phyloP scores from a whole-genome alignment of 306 rosid genomes.

The Ormosia semicastrata region DNA sequence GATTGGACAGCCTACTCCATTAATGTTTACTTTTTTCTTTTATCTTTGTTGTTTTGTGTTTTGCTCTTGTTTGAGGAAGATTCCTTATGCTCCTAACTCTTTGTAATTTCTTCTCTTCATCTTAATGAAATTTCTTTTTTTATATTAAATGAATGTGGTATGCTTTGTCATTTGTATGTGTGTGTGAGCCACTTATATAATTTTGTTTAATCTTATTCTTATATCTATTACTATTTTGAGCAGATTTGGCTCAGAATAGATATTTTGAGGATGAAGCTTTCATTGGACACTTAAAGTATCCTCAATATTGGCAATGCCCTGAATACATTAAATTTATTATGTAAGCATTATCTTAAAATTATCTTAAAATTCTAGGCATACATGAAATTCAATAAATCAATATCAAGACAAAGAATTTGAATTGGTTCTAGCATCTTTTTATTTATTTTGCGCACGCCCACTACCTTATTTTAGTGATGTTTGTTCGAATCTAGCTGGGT shows the following conservation, averaged over 20 bases:
- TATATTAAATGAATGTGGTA: not conserved
- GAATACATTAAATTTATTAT: constrained; percentile 80
- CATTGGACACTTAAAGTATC: constrained; percentile 91
- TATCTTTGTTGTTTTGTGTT: not conserved
- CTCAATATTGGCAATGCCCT: constrained; percentile 95
- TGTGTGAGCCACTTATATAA: not conserved
- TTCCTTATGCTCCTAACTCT: not conserved
- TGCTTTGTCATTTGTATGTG: constrained; percentile 3
- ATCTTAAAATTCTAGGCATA: not conserved
- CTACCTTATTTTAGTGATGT: not conserved
- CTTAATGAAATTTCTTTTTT: not conserved
- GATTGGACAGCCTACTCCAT: not conserved
- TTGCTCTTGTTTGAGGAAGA: not conserved
- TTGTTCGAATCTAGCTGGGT: not conserved
- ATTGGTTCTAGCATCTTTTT: not conserved
- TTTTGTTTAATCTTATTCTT: constrained; percentile 9
- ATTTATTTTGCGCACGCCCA: not conserved
- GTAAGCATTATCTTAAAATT: constrained; percentile 50
- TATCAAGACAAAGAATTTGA: not conserved
- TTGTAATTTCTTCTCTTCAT: constrained; percentile 5
- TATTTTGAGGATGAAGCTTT: constrained; percentile 92
- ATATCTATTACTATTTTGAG: constrained; percentile 10
- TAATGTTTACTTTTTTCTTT: not conserved
- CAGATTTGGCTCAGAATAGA: constrained; percentile 96
- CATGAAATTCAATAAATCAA: not conserved